Evolutionary conservation across 1,284 basidiomycete genomes (phyloP).

Genomic region (Singerocomus rubriflavus): DNA sequence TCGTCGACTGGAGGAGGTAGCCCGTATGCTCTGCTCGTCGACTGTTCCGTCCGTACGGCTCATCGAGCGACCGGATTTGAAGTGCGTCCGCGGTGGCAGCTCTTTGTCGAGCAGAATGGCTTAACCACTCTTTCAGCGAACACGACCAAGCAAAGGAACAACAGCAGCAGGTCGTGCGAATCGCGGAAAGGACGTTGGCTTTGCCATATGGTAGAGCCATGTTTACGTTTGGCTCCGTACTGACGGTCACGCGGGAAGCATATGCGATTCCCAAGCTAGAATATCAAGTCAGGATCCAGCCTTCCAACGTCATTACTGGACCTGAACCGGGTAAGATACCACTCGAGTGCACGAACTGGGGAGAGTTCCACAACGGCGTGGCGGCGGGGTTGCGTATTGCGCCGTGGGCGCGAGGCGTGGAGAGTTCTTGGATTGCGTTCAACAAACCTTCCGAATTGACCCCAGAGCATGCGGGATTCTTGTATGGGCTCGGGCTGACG

Average conservation of each 20-base stretch:
- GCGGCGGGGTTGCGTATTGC: constrained; percentile 86
- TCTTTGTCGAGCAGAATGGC: neutral
- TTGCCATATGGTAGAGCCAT: constrained; percentile 85
- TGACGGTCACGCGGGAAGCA: constrained; percentile 69
- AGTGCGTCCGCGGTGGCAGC: constrained; percentile 41
- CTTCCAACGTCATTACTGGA: constrained; percentile 59
- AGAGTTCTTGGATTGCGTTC: constrained; percentile 92
- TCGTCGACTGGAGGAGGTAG: constrained; percentile 81
- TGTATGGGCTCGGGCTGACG: constrained; percentile 89
- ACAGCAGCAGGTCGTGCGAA: constrained; percentile 71
- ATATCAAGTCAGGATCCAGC: constrained; percentile 70
- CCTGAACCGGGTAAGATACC: constrained; percentile 67
- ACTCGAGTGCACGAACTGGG: constrained; percentile 80
- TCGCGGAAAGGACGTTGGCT: constrained; percentile 83
- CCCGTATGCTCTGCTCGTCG: constrained; percentile 82
- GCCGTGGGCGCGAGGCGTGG: constrained; percentile 71
- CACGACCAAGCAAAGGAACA: constrained; percentile 80
- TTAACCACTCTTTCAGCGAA: constrained; percentile 48
- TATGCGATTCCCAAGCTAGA: constrained; percentile 82
- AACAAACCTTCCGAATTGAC: constrained; percentile 86
- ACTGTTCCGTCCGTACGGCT: constrained; percentile 62
- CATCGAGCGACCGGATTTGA: constrained; percentile 68
- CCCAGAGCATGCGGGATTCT: constrained; percentile 91
- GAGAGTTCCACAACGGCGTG: constrained; percentile 97
- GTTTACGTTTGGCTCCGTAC: constrained; percentile 79